phyloP scores from a whole-genome alignment of 2,329 filamentous ascomycete genomes.

The Penicillium griseofulvum region DNA sequence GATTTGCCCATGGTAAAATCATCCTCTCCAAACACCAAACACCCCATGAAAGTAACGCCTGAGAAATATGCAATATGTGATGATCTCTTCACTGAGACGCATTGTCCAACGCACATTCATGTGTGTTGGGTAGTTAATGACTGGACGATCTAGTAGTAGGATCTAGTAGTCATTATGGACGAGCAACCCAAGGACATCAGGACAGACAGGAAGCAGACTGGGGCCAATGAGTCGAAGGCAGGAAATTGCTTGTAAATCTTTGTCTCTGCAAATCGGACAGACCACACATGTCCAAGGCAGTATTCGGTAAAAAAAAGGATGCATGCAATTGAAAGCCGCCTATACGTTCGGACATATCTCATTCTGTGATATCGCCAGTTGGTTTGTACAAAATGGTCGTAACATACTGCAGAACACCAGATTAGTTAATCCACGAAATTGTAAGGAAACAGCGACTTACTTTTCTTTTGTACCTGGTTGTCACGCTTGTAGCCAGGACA shows the following conservation, averaged over 20 bases:
- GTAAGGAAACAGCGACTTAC: slow-evolving; percentile 24
- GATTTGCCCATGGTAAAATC: slow-evolving; percentile 3
- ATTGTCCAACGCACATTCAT: neutral
- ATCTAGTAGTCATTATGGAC: neutral
- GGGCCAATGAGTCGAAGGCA: neutral
- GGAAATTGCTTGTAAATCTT: neutral
- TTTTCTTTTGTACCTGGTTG: slow-evolving; percentile 95
- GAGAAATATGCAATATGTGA: slow-evolving; percentile 13
- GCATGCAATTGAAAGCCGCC: slow-evolving; percentile 3
- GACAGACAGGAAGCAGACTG: neutral
- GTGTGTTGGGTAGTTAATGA: neutral
- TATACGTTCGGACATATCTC: slow-evolving; percentile 12
- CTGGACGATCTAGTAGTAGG: neutral
- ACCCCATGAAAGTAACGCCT: slow-evolving; percentile 7
- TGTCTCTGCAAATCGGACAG: neutral
- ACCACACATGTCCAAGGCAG: neutral
- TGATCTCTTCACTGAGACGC: neutral
- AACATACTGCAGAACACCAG: slow-evolving; percentile 61
- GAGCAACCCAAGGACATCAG: neutral
- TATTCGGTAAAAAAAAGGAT: slow-evolving; percentile 1
- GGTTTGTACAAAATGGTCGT: slow-evolving; percentile 98
- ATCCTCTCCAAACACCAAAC: neutral
- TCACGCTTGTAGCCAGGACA: slow-evolving; percentile 90
- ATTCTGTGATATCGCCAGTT: slow-evolving; percentile 50
- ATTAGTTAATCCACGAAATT: slow-evolving; percentile 5